Evolutionary conservation across 345 rosid genomes (phyloP).

Genomic region (Citrus sp.): DNA sequence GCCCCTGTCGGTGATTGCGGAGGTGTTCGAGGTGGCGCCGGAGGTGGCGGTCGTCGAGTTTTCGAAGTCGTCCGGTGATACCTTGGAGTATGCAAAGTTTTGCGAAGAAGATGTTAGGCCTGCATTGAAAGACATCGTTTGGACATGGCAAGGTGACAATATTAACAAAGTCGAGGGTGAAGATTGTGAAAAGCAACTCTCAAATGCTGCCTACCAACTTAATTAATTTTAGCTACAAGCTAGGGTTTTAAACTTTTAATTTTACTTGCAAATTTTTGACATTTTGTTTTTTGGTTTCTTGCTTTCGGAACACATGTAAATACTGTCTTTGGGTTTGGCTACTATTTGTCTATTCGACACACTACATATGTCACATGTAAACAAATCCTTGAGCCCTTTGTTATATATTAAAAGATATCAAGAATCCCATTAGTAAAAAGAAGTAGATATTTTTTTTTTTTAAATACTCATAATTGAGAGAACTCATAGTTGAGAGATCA

Average conservation of each 20-base stretch:
- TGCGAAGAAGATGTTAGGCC: constrained; percentile 70
- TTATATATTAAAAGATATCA: too few species aligned
- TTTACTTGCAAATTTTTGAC: neutral
- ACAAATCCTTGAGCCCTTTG: too few species aligned
- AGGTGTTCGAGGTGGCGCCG: constrained; percentile 62
- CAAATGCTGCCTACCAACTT: neutral
- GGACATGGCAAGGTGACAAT: constrained; percentile 90
- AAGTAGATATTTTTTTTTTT: too few species aligned
- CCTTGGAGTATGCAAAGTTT: constrained; percentile 50
- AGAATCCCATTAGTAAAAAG: too few species aligned
- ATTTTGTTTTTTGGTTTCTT: neutral
- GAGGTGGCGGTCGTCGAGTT: constrained; percentile 66
- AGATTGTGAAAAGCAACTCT: neutral
- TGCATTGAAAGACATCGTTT: constrained; percentile 73
- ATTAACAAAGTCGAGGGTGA: constrained; percentile 2
- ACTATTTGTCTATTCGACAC: too few species aligned
- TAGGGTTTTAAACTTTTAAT: neutral
- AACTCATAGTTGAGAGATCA: too few species aligned
- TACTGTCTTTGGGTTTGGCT: neutral
- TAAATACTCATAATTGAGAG: too few species aligned
- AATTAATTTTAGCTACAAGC: neutral
- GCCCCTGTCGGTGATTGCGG: constrained; percentile 49
- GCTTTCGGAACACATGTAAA: neutral
- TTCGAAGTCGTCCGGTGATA: constrained; percentile 57
- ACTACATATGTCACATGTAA: too few species aligned